Base-by-base conservation (phyloP, 257 asterid genomes). In the Anisodus acutangulus region DNA sequence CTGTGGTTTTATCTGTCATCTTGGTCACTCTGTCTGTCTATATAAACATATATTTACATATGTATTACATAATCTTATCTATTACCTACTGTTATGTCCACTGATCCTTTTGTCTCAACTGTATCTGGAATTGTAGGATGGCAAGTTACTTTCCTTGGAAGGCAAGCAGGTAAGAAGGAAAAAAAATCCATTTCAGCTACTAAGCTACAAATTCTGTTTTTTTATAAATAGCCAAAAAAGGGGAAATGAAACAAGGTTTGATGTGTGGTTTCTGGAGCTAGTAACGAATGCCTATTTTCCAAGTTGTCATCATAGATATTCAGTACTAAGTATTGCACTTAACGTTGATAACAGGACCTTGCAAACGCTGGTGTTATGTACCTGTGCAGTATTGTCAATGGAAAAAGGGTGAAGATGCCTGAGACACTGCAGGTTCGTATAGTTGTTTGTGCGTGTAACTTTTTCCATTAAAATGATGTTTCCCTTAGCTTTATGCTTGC, bases 321-420 rank as follows among this genome's bases (percentile, higher is more conserved):
- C 70, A n/a, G 51, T 49, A 79, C 78, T 69, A 76, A 63, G 79
- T 31, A 19, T 58, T 83, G 19, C 83, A 26, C 43, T 43, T 57
- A 31, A 86, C 11, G 53, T 81, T 86, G 82, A 71, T 31, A 81
- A 76, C 85, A 95, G 98, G 95, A 91, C 8, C 87, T 94, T 85
- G 90, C 94, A 85, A 94, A 91, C 85, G 91, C 91, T 58, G 98
- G 98, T 53, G 97, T 95, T 37, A 85, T 90, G 93, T 92, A 93
- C 88, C 90, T 95, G 63, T 92, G 97, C 78, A 69, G 86, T 85
- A 39, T 93, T 86, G 92, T 86, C 55, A 84, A 87, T 51, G 97
- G 97, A 53, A 81, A 88, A 87, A 90, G 84, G 89, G 87, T 82
- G 70, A 87, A 89, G 88, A 90, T 92, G 92, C 98, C 98, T 15